Evolutionary conservation across 106 monocot genomes (phyloP).

Genomic region (Apostasia ramifera): DNA sequence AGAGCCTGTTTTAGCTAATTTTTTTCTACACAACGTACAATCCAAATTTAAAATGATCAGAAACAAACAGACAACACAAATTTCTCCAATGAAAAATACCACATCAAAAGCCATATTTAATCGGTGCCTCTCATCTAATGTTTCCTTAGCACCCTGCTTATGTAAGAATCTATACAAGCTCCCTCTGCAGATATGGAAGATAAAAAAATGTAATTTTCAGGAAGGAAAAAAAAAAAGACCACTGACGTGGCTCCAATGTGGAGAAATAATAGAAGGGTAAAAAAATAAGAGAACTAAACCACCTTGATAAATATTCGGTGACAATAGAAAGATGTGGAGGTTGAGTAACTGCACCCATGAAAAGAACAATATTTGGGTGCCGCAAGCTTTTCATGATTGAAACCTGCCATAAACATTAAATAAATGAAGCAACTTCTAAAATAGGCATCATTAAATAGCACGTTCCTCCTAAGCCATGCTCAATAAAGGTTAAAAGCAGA

Average conservation of each 20-base stretch:
- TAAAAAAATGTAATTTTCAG: background rate
- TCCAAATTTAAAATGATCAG: background rate
- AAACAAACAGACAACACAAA: constrained; percentile 1
- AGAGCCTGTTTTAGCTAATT: background rate
- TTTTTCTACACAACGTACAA: background rate
- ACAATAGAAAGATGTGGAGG: constrained; percentile 91
- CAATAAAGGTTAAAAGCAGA: no score
- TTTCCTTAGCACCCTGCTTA: constrained; percentile 60
- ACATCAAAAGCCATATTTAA: constrained; percentile 96
- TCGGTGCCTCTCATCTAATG: constrained; percentile 88
- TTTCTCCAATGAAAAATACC: constrained; percentile 33
- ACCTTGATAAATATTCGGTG: constrained; percentile 97
- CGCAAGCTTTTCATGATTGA: constrained; percentile 96
- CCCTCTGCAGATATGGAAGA: constrained; percentile 55
- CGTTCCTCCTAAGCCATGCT: no score
- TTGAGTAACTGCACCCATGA: constrained; percentile 90
- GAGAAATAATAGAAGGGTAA: background rate
- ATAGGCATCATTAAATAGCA: background rate
- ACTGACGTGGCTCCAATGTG: background rate
- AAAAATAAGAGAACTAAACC: constrained; percentile 1
- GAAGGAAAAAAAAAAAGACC: background rate
- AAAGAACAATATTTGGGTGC: constrained; percentile 98
- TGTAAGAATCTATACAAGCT: constrained; percentile 89
- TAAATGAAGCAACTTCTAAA: background rate
- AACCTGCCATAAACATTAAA: constrained; percentile 46